Conservation (phyloP, 495 filamentous ascomycete species). For the Penicillium riverlandense region DNA sequence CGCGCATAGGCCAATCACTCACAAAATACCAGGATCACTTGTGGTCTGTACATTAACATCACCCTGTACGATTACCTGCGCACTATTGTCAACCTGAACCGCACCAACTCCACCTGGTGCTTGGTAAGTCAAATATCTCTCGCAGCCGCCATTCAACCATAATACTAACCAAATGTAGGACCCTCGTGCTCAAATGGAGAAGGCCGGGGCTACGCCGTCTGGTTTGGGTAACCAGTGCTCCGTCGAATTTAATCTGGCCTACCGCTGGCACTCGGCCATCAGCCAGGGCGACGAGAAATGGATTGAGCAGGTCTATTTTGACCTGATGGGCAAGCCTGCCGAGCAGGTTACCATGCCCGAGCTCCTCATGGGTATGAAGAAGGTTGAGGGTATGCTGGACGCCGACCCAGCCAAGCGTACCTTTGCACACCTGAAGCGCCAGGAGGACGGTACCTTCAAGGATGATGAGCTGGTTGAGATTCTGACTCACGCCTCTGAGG, state of each 20-base stretch:
- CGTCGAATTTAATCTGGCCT: conserved; percentile 66
- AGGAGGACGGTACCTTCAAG: conserved; percentile 49
- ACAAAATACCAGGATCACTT: conserved; percentile 48
- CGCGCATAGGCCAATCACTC: not conserved
- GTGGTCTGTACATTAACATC: conserved; percentile 80
- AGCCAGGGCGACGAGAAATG: conserved; percentile 58
- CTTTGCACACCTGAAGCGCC: conserved; percentile 51
- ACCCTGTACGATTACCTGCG: conserved; percentile 77
- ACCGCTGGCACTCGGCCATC: conserved; percentile 64
- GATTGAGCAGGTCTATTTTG: conserved; percentile 51
- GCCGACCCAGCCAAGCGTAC: conserved; percentile 46
- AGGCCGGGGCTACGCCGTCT: conserved; percentile 50
- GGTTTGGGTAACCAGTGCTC: conserved; percentile 67
- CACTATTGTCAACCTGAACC: conserved; percentile 77
- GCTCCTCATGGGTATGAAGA: conserved; percentile 45
- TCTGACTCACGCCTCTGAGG: conserved; percentile 51
- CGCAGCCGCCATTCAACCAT: not conserved
- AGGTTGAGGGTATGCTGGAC: conserved; percentile 43
- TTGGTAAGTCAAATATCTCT: conserved; percentile 39
- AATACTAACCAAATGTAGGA: conserved; percentile 15
- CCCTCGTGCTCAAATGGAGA: conserved; percentile 38
- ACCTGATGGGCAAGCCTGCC: conserved; percentile 49
- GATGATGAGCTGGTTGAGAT: conserved; percentile 60
- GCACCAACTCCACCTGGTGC: conserved; percentile 70
- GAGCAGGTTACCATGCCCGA: conserved; percentile 43